phyloP scores from a whole-genome alignment of 306 rosid genomes.

The Inga laurina region DNA sequence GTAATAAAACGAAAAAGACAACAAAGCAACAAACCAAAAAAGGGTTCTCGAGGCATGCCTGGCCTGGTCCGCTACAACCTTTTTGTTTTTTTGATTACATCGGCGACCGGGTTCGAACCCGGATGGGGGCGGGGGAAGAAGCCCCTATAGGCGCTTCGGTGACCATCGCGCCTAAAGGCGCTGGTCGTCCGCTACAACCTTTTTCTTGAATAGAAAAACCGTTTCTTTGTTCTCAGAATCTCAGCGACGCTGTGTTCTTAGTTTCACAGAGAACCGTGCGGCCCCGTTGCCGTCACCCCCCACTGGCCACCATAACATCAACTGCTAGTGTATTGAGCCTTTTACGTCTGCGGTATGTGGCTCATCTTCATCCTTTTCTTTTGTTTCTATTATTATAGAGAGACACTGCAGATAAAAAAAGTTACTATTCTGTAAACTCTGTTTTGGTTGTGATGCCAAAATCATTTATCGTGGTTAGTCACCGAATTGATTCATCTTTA shows the following conservation, averaged over 20 bases:
- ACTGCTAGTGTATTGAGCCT: not conserved
- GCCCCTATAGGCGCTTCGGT: no score
- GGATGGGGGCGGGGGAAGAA: no score
- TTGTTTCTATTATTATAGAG: not conserved
- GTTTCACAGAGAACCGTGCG: not conserved
- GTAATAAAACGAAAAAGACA: no score
- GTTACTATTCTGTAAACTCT: not conserved
- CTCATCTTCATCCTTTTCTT: not conserved
- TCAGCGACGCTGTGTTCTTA: not conserved
- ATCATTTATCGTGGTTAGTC: not conserved
- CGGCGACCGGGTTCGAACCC: no score
- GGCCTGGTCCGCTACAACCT: no score
- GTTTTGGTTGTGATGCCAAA: not conserved
- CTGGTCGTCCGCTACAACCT: no score
- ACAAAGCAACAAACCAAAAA: no score
- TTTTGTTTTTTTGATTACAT: no score
- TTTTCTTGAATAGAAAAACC: not conserved
- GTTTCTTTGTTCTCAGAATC: not conserved
- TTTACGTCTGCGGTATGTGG: not conserved
- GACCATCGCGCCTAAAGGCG: no score
- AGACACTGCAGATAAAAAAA: not conserved
- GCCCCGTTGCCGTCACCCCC: not conserved
- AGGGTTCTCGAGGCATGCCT: no score
- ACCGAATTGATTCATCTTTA: not conserved
- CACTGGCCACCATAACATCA: not conserved